Base-by-base conservation (phyloP, 768 basidiomycete genomes). In the Tylopilus rubrobrunneus region DNA sequence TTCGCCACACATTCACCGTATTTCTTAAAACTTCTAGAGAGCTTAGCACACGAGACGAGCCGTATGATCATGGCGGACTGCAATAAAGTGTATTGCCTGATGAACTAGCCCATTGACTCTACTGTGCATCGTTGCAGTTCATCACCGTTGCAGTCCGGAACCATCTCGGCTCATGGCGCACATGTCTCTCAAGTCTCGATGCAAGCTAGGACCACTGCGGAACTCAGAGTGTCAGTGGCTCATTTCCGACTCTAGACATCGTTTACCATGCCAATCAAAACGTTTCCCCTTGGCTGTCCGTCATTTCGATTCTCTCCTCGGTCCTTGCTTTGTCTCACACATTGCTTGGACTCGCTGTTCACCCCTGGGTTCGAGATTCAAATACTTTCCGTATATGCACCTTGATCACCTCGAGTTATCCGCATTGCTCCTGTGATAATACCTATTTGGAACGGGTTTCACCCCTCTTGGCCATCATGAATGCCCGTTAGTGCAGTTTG, bases 211-310 rank as follows among this genome's bases (percentile, higher is more conserved):
- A 42, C 19, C 43, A 41, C 49, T 27, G 4, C 19, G 33, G 25
- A n/a, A 27, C 17, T 19, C 19, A 7, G 34, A 17, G 27, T 27
- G 7, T 28, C 41, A 34, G 11, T 21, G 5, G 27, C 28, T 45
- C 41, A 23, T 19, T 44, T n/a, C 31, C 28, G 17, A 12, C 45
- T n/a, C 49, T 45, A 15, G 15, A 41, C 37, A 19, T 41, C n/a
- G 36, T 28, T n/a, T 21, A 19, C 46, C 63, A 63, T 54, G 56
- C 66, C 55, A 49, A 59, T 58, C 49, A 62, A 51, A 67, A 59
- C 62, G 57, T 66, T 67, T 58, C 34, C 21, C 40, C 34, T 12
- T 43, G 55, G 40, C 66, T 50, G 62, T 62, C 45, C 15, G 47
- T 64, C 62, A 46, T 56, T 49, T 63, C 21, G 44, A 14, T 23